Evolutionary conservation across 805 yeast genomes (phyloP).

Genomic region (Yarrowia sp.): DNA sequence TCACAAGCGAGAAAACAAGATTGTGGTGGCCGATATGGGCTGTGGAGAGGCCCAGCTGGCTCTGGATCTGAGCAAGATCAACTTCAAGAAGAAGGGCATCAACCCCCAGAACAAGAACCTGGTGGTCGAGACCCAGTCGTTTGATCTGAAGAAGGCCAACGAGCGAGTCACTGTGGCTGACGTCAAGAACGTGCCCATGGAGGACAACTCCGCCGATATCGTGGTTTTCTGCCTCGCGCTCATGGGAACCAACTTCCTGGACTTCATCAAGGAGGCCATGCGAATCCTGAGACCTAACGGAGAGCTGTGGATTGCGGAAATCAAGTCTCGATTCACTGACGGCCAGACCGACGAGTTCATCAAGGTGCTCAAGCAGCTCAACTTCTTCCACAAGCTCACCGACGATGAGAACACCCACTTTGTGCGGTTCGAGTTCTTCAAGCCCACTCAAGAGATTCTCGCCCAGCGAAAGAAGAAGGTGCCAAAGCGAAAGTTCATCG

Average conservation of each 20-base stretch:
- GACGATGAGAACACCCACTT: slow-evolving; percentile 93
- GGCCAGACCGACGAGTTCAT: slow-evolving; percentile 66
- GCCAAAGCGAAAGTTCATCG: slow-evolving; percentile 60
- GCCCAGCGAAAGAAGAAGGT: slow-evolving; percentile 53
- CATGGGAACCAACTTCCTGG: slow-evolving; percentile 97
- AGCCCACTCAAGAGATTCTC: slow-evolving; percentile 75
- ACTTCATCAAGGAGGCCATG: slow-evolving; percentile 88
- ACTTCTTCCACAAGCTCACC: slow-evolving; percentile 86
- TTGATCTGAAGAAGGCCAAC: slow-evolving; percentile 89
- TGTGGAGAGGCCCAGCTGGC: slow-evolving; percentile 97
- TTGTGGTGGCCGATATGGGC: slow-evolving; percentile 97
- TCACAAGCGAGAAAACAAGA: slow-evolving; percentile 56
- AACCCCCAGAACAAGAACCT: slow-evolving; percentile 24
- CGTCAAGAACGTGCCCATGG: slow-evolving; percentile 85
- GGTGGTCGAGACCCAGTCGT: slow-evolving; percentile 74
- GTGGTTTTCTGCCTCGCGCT: slow-evolving; percentile 94
- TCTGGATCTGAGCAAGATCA: slow-evolving; percentile 59
- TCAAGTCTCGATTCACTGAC: slow-evolving; percentile 87
- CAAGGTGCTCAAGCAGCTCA: slow-evolving; percentile 73
- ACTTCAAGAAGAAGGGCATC: slow-evolving; percentile 49
- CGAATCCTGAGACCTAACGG: slow-evolving; percentile 89
- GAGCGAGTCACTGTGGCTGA: slow-evolving; percentile 96
- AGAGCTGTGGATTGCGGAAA: slow-evolving; percentile 96
- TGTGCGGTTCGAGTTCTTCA: slow-evolving; percentile 90
- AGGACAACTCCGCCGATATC: slow-evolving; percentile 77